Conservation (phyloP, 768 basidiomycete genomes). For the Pleurotus pulmonarius region DNA sequence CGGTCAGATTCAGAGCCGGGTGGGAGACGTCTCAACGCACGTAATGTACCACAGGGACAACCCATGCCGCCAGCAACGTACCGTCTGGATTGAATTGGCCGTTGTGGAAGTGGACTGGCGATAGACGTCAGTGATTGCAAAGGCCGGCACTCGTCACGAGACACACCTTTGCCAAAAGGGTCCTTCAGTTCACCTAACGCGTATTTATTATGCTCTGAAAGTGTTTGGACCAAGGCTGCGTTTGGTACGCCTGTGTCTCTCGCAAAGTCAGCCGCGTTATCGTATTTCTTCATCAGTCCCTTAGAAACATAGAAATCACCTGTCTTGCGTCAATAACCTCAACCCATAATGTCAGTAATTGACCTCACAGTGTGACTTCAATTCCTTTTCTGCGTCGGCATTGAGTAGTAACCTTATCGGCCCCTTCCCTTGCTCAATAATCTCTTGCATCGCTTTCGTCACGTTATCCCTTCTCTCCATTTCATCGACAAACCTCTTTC, state of each 20-base stretch:
- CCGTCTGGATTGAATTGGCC: conserved; percentile 11
- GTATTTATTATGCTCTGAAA: conserved; percentile 11
- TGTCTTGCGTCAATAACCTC: background rate
- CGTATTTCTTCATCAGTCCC: conserved; percentile 20
- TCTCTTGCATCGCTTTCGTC: conserved; percentile 18
- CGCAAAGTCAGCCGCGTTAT: conserved; percentile 16
- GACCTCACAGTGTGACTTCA: conserved; percentile 17
- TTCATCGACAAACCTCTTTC: conserved; percentile 71
- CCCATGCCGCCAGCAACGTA: conserved; percentile 17
- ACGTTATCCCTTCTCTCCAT: conserved; percentile 51
- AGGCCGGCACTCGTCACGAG: background rate
- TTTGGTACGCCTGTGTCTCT: conserved; percentile 12
- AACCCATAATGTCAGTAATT: background rate
- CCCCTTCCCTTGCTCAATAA: conserved; percentile 14
- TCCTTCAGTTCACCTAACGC: conserved; percentile 15
- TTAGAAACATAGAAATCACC: conserved; percentile 23
- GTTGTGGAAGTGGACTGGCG: conserved; percentile 10
- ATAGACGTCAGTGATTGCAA: background rate
- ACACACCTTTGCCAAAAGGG: conserved; percentile 12
- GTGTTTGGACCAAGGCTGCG: conserved; percentile 12
- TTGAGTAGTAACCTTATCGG: conserved; percentile 19
- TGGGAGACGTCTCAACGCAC: conserved; percentile 3
- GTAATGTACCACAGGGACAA: conserved; percentile 25
- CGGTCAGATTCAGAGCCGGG: background rate
- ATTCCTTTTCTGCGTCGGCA: conserved; percentile 14